Evolutionary conservation across 345 rosid genomes (phyloP).

Genomic region (Pistacia vera): DNA sequence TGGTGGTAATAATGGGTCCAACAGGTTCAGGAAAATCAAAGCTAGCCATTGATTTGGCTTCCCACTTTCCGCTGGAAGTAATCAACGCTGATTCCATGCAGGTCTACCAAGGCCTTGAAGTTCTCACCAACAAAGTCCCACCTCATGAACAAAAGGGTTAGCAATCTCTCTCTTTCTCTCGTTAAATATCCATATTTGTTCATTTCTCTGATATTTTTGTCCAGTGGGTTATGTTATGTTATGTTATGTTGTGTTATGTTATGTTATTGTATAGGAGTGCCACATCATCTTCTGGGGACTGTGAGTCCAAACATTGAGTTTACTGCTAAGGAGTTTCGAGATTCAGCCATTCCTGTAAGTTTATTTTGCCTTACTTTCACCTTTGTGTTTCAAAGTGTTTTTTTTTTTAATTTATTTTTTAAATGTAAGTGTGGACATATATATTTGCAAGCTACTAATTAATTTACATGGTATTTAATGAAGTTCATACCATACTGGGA

Average conservation of each 20-base stretch:
- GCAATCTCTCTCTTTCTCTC: neutral
- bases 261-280: constrained; percentile 55
- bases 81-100: constrained; percentile 99
- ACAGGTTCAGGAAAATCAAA: constrained; percentile 93
- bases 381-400: neutral
- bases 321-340: constrained; percentile 79
- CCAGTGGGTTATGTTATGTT: neutral
- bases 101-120: constrained; percentile 81
- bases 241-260: neutral
- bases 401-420: neutral
- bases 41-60: constrained; percentile 79
- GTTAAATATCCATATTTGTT: neutral
- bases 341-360: constrained; percentile 75
- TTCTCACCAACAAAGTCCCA: constrained; percentile 87
- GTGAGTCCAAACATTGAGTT: constrained; percentile 64
- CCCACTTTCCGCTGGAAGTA: constrained; percentile 73
- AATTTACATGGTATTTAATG: neutral
- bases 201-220: neutral
- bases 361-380: neutral
- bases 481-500: neutral
- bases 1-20: constrained; percentile 87
- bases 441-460: too few relatives aligned
- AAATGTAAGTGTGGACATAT: neutral
- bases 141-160: constrained; percentile 66
- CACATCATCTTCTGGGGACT: constrained; percentile 86